Base-by-base conservation (phyloP, 1,284 basidiomycete species). In the Rhodotorula sp. region DNA sequence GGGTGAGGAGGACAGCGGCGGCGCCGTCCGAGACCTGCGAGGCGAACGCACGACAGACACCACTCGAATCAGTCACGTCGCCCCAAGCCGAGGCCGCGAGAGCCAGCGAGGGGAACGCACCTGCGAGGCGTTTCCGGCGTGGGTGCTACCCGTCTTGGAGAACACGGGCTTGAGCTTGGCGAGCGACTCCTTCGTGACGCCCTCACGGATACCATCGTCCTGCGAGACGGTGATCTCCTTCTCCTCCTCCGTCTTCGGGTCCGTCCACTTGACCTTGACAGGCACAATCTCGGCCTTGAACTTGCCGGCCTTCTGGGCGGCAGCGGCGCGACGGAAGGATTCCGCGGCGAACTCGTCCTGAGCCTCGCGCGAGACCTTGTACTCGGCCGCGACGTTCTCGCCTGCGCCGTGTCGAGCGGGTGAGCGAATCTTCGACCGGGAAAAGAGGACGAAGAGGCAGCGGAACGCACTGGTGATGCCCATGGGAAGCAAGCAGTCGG, bases 111-210 rank as follows among this genome's bases (percentile, higher is more conserved):
- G 0, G 47, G 57, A 18, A 64, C 64, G 55, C 16, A 71, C 67
- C 64, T 73, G 73, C 34, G 68, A 75, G 34, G 73, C 72, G 69
- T 71, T 72, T 58, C 85, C 85, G 58, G 95, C 96, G 79, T 96
- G 93, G 3, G 96, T 97, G 26, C 85, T 82, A n/a, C 96, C 96
- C 52, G 88, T 87, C 82, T 91, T 89, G 69, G 83, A 81, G 83
- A 99, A 99, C 11, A 92, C 91, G 15, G 95, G 92, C 84, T 95
- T 98, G 77, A 99, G 86, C 85, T 96, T 98, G 64, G 82, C 81
- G 65, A 99, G 84, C 74, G 86, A 88, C 83, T 94, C 90, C 65
- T 86, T 85, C 7, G 94, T 98, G 68, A 97, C 92, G 68, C 94
- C 95, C 24, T 85, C 84, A 46, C 94, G 85, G 72, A 99, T 88